Base-by-base conservation (phyloP, 441 rosid species). In the Croton setiger region DNA sequence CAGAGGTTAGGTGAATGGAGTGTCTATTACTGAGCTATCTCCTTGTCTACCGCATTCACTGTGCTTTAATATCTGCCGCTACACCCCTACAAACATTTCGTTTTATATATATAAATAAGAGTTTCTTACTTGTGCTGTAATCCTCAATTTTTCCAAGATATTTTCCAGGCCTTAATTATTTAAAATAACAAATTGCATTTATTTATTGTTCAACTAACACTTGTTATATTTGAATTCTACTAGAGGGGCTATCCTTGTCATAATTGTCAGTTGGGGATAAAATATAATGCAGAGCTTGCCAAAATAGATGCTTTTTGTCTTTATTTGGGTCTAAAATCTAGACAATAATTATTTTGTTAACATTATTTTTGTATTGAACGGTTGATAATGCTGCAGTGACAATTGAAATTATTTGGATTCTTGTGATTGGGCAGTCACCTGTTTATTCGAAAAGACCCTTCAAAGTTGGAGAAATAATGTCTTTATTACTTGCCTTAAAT, bases 371-470 rank as follows among this genome's bases (percentile, higher is more conserved):
- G 4, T n/a, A 43, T 63, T 63, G 39, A 20, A 63, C 62, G 68
- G 64, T 47, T 36, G 45, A 10, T n/a, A 47, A 56, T 55, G 56
- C 15, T 44, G 13, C 20, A 54, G 12, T 11, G 23, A 21, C 15
- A 9, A 31, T 14, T 3, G 11, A 3, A 18, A 49, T 20, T 12
- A 21, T 60, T 18, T 53, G 7, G 37, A 44, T 18, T 33, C 54
- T 68, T 55, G 35, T 71, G 56, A 44, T 71, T 71, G 45, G 41
- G 1, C 56, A 51, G 11, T 53, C 51, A 21, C 9, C 5, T 15
- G 7, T 12, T 8, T 10, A 7, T 2, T 20, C 21, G 48, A 53
- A 54, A 53, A 7, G 53, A 7, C 41, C 23, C 5, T 20, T n/a
- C 39, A 45, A 18, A 45, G 51, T 67, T 37, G 53, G 43, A 17